Percentiles rank a stretch among this genome's conserved stretches.
These are phyloP conservation scores for Boletus sp. DNA, from an alignment of 1,284 basidiomycete species.

Conservation along the genomic window DNA sequence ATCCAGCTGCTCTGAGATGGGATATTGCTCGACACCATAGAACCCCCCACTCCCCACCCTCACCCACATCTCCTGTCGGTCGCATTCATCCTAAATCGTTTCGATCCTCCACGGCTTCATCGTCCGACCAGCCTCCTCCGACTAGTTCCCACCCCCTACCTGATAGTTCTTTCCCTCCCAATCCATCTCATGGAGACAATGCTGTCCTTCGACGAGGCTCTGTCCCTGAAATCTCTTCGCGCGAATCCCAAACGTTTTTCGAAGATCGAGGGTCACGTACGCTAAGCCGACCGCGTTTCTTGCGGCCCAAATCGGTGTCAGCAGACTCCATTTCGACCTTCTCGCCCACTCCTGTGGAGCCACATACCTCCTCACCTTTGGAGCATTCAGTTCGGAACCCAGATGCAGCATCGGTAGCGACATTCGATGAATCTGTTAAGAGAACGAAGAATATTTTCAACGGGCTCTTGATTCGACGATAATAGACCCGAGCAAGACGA, in stretches of 20 bases:
- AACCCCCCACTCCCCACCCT: slow-evolving; percentile 12
- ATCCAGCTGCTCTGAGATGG: slow-evolving; percentile 16
- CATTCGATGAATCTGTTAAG: slow-evolving; percentile 26
- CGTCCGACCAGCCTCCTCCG: slow-evolving; percentile 6
- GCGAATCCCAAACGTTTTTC: slow-evolving; percentile 4
- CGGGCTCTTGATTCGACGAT: slow-evolving; percentile 32
- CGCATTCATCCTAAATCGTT: slow-evolving; percentile 5
- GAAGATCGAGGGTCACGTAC: slow-evolving; percentile 22
- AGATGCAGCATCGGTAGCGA: slow-evolving; percentile 4
- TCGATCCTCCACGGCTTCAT: slow-evolving; percentile 15
- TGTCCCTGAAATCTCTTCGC: slow-evolving; percentile 28
- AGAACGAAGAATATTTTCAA: slow-evolving; percentile 30
- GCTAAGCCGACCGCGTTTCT: slow-evolving; percentile 18
- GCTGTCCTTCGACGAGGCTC: slow-evolving; percentile 29
- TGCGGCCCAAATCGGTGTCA: slow-evolving; percentile 34
- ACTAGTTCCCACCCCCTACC: background rate
- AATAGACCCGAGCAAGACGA: slow-evolving; percentile 1
- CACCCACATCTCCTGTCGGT: slow-evolving; percentile 24
- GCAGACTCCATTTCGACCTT: slow-evolving; percentile 30
- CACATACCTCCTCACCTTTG: slow-evolving; percentile 7
- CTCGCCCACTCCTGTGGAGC: slow-evolving; percentile 12
- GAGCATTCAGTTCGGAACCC: slow-evolving; percentile 2
- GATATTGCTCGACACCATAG: slow-evolving; percentile 14
- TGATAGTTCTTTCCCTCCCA: background rate
- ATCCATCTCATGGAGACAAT: slow-evolving; percentile 5